These are phyloP conservation scores for Hanseniaspora jakobsenii DNA, from an alignment of 805 yeast species.

Conservation along the genomic window DNA sequence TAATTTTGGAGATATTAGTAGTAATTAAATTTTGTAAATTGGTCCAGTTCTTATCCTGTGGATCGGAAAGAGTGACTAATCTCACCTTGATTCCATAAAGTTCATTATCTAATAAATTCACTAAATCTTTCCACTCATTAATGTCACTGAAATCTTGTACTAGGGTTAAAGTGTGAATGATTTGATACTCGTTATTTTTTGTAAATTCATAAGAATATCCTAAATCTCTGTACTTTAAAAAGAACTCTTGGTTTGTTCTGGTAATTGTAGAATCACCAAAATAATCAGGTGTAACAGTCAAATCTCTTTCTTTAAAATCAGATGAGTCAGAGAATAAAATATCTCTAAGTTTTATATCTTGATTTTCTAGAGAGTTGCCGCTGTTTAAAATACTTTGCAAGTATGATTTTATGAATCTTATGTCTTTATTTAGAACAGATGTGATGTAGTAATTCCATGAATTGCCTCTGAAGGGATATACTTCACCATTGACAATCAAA, in stretches of 20 bases:
- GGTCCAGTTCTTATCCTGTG: conserved; percentile 20
- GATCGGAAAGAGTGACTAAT: conserved; percentile 27
- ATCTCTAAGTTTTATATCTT: conserved; percentile 20
- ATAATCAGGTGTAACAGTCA: conserved; percentile 40
- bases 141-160: conserved; percentile 43
- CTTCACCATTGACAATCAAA: conserved; percentile 63
- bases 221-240: conserved; percentile 17
- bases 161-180: conserved; percentile 36
- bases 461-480: conserved; percentile 37
- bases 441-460: conserved; percentile 46
- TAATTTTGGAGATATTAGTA: not conserved
- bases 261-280: conserved; percentile 26
- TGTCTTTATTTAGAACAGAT: conserved; percentile 46
- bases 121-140: conserved; percentile 36
- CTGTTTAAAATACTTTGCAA: conserved; percentile 11
- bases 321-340: conserved; percentile 25
- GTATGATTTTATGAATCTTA: conserved; percentile 19
- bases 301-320: conserved; percentile 33
- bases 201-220: conserved; percentile 21
- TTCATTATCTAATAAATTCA: conserved; percentile 21
- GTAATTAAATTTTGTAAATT: conserved; percentile 13
- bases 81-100: conserved; percentile 32
- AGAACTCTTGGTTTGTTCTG: conserved; percentile 20
- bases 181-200: conserved; percentile 20
- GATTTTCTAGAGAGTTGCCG: conserved; percentile 10